Base-by-base conservation (phyloP, 768 basidiomycete species). In the Lactifluus pinguis region DNA sequence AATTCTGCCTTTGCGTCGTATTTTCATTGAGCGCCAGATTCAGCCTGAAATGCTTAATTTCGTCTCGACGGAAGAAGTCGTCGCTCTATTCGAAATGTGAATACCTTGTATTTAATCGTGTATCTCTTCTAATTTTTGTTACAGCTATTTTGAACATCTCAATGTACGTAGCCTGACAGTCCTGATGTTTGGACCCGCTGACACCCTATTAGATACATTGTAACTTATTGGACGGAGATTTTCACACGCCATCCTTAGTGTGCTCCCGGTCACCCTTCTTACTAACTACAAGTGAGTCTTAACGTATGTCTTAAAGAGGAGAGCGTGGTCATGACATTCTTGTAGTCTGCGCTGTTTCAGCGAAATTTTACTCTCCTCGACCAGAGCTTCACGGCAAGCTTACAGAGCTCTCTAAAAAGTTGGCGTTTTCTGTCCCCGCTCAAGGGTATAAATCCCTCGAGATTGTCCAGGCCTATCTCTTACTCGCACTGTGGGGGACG, bases 31-130 rank as follows among this genome's bases (percentile, higher is more conserved):
- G 72, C 83, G 90, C 25, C 89, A 94, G 71, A 75, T 94, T 34
- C 92, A 94, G 67, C 95, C 95, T 0, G 95, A 97, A 68, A 95
- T 97, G 84, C 77, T 98, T 44, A 91, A 78, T 65, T 95, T 95
- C 65, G 87, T 92, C 3, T 77, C 78, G 58, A 89, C 88, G 0
- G 91, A 95, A 29, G 92, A 98, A 69, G 95, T 98, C 44, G 84
- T 93, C 19, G 87, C 85, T 4, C 76, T 98, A 58, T 98, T 98
- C 74, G 80, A 89, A 70, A 92, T 98, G 89, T 92, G 59, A 64
- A 86, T 80, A 21, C 59, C 61, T 42, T 56, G 14, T 8, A 29
- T 17, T 14, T 62, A 49, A 54, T 44, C 38, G 64, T 63, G 36
- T 53, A 25, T 39, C 54, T 53, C 49, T 47, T 53, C 59, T 56